Base-by-base conservation (phyloP, 176 grass and related monocot genomes). In the Luzula sylvatica region DNA sequence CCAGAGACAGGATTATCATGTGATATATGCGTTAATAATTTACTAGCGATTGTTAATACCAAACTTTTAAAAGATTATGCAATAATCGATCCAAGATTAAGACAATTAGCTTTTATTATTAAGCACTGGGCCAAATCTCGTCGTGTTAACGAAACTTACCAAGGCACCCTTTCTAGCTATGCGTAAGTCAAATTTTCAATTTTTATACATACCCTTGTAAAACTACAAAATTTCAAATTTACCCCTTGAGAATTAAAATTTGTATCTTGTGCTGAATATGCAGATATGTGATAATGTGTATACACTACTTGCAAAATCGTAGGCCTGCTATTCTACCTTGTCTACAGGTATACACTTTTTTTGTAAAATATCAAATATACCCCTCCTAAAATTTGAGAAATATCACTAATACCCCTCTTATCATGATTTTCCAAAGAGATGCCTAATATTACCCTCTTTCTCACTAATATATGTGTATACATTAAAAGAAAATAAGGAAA, bases 231-330 rank as follows among this genome's bases (percentile, higher is more conserved):
- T 35, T 7, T 35, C 9, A 35, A 35, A 35, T 35, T 35, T 9
- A 9, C 30, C 30, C 30, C 9, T 35, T 35, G 30, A 9, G 30
- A 35, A 0, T 35, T 9, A 35, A 35, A 35, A 35, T 7, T 0
- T 35, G 30, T 35, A 35, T 35, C 5, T 35, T 35, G 9, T 35
- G 46, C 25, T 40, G 13, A 49, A 15, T 51, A 64, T n/a, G n/a
- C 81, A 96, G 85, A 19, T 96, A 96, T 76, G 92, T 96, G 39
- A 82, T 96, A 67, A 96, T 96, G 92, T 96, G 92, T 68, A 89
- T 96, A 67, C 77, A 96, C 55, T 74, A 82, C 61, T 69, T 96
- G 46, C 85, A 96, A 74, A 78, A 67, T 22, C 77, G 71, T 55
- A 72, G 75, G 64, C 75, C 75, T 40, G 53, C 68, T 72, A 86